phyloP scores from a whole-genome alignment of 306 rosid genomes.

The Medicago arabica region DNA sequence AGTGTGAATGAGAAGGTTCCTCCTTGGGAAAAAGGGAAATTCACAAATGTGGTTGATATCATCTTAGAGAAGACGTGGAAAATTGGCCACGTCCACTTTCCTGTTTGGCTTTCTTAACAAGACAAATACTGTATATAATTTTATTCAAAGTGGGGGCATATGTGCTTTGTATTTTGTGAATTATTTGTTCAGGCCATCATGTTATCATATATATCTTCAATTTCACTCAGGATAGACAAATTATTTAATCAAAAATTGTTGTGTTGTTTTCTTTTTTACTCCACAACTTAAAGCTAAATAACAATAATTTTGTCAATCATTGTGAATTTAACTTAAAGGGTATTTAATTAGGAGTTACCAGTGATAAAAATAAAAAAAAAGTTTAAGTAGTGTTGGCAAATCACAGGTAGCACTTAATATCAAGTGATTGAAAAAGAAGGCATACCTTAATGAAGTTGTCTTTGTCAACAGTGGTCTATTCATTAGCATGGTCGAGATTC shows the following conservation, averaged over 20 bases:
- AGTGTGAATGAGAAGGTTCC: slow-evolving; percentile 20
- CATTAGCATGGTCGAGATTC: slow-evolving; percentile 52
- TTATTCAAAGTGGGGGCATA: background rate
- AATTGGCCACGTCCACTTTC: slow-evolving; percentile 64
- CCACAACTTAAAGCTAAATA: background rate
- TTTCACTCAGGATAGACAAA: slow-evolving; percentile 8
- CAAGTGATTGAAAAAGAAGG: background rate
- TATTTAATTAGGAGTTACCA: background rate
- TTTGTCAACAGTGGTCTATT: slow-evolving; percentile 46
- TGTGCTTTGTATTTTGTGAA: slow-evolving; percentile 36
- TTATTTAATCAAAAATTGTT: background rate
- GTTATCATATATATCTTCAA: slow-evolving; percentile 21
- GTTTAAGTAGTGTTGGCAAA: slow-evolving; percentile 16
- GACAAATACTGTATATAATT: slow-evolving; percentile 23
- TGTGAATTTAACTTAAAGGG: background rate
- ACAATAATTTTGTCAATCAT: too few relatives aligned
- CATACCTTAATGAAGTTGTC: slow-evolving; percentile 43
- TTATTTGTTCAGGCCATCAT: slow-evolving; percentile 20
- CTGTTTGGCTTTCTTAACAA: slow-evolving; percentile 9
- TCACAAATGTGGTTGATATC: slow-evolving; percentile 48
- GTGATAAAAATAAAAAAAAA: too few relatives aligned
- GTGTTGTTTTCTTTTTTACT: slow-evolving; percentile 4
- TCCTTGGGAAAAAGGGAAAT: slow-evolving; percentile 31
- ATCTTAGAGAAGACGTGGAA: slow-evolving; percentile 54
- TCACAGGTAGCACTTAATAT: background rate